phyloP scores from a whole-genome alignment of 805 yeast species.

The Candida koratica region DNA sequence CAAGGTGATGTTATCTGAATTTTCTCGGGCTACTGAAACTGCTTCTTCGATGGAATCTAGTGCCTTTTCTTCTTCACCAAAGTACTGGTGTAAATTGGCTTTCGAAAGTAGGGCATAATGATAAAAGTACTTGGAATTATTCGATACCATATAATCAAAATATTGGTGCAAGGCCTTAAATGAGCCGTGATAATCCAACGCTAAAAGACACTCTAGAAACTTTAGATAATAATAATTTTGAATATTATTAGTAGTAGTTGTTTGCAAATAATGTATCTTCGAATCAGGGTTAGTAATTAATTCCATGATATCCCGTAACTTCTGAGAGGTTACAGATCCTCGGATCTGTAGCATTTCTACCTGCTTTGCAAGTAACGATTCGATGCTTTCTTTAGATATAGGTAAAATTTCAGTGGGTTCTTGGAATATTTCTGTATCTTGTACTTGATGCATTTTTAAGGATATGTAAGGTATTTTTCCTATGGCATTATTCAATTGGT shows the following conservation, averaged over 20 bases:
- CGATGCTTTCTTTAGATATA: slow-evolving; percentile 50
- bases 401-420: slow-evolving; percentile 25
- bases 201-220: slow-evolving; percentile 55
- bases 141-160: slow-evolving; percentile 76
- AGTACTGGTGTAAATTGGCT: slow-evolving; percentile 68
- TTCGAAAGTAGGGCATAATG: slow-evolving; percentile 73
- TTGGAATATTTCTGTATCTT: slow-evolving; percentile 11
- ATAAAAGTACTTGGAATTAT: slow-evolving; percentile 58
- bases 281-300: slow-evolving; percentile 45
- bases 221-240: slow-evolving; percentile 51
- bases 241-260: slow-evolving; percentile 24
- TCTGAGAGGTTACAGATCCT: slow-evolving; percentile 48
- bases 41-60: slow-evolving; percentile 82
- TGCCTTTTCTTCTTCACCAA: slow-evolving; percentile 65
- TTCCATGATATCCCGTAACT: slow-evolving; percentile 38
- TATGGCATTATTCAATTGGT: background rate
- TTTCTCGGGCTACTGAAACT: slow-evolving; percentile 80
- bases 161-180: slow-evolving; percentile 48
- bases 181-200: slow-evolving; percentile 59
- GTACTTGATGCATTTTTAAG: slow-evolving; percentile 7
- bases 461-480: slow-evolving; percentile 8
- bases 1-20: slow-evolving; percentile 68
- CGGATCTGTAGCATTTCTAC: slow-evolving; percentile 48
- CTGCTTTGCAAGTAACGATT: slow-evolving; percentile 49
- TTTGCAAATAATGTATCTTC: slow-evolving; percentile 35